Evolutionary conservation across 176 grass and related monocot species (phyloP).

Genomic region (Alopecurus myosuroides): DNA sequence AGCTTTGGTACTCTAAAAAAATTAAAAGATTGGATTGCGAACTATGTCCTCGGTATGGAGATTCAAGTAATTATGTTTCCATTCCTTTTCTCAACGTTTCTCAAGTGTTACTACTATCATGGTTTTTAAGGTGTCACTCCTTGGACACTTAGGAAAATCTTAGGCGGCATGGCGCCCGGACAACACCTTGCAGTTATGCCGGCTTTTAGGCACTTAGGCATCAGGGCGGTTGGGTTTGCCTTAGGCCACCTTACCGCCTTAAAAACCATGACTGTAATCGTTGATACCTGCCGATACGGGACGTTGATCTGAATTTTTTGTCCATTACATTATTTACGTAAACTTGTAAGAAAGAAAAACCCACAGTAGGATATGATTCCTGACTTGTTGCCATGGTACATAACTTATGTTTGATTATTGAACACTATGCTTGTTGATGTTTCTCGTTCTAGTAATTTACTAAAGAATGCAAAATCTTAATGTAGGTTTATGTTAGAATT

Average conservation of each 20-base stretch:
- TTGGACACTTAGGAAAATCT: too few species aligned
- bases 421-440: neutral
- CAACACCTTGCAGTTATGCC: too few species aligned
- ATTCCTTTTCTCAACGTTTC: neutral
- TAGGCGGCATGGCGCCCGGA: too few species aligned
- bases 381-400: neutral
- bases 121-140: too few species aligned
- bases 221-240: too few species aligned
- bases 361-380: neutral
- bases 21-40: neutral
- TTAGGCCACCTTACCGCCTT: too few species aligned
- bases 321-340: neutral
- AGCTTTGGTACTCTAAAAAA: slow-evolving; percentile 58
- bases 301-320: neutral
- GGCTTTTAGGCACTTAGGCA: too few species aligned
- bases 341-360: neutral
- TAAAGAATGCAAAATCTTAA: neutral
- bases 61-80: neutral
- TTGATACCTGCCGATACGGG: neutral
- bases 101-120: neutral
- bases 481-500: neutral
- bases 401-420: neutral
- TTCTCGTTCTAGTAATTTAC: neutral
- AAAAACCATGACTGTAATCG: too few species aligned
- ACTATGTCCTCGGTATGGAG: neutral